phyloP scores from a whole-genome alignment of 1,284 basidiomycete species.

The Cerioporus squamosus region DNA sequence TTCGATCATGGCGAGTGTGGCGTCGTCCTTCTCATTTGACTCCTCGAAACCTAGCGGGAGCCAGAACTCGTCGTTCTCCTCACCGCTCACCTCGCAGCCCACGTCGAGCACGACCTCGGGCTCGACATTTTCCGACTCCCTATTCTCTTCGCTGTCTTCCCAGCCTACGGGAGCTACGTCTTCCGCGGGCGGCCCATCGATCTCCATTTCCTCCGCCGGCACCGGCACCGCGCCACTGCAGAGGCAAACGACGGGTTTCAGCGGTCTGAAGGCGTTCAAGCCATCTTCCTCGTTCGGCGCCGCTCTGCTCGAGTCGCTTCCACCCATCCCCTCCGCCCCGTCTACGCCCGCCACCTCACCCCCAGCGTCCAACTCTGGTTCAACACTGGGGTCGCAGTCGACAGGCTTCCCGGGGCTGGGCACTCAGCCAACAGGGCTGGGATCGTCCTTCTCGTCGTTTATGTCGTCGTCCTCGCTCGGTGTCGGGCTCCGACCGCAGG shows the following conservation, averaged over 20 bases:
- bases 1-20: constrained; percentile 66
- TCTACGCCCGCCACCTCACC: constrained; percentile 45
- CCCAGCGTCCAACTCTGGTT: constrained; percentile 21
- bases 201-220: constrained; percentile 28
- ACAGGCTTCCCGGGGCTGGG: constrained; percentile 34
- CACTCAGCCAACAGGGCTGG: constrained; percentile 16
- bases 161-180: constrained; percentile 54
- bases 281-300: constrained; percentile 90
- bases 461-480: constrained; percentile 41
- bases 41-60: constrained; percentile 34
- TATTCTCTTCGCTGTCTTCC: constrained; percentile 52
- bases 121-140: constrained; percentile 51
- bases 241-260: constrained; percentile 83
- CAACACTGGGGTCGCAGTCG: constrained; percentile 35
- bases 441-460: constrained; percentile 20
- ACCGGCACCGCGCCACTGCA: constrained; percentile 47
- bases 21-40: constrained; percentile 67
- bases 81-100: constrained; percentile 38
- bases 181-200: constrained; percentile 34
- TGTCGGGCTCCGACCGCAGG: constrained; percentile 71
- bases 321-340: constrained; percentile 65
- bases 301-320: constrained; percentile 77
- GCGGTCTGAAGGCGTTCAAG: constrained; percentile 88
- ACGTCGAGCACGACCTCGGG: constrained; percentile 46
- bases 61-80: constrained; percentile 23